Evolutionary conservation across 352 stramenopile species (phyloP), one percentile per base, ranked within the genome.

Genomic region (Globisporangium spiculum): DNA sequence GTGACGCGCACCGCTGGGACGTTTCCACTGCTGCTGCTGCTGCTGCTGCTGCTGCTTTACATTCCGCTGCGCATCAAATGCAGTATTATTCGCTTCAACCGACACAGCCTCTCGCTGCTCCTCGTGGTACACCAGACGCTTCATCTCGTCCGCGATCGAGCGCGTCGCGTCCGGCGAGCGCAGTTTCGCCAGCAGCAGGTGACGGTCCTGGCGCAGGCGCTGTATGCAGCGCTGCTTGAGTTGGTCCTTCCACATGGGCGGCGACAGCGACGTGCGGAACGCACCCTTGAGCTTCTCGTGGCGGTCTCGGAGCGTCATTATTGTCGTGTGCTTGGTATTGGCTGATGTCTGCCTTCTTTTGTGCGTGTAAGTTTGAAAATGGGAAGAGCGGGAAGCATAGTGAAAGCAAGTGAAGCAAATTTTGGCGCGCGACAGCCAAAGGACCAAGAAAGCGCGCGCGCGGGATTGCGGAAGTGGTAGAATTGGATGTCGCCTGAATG

Each of bases 241-340:
- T 66, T 92, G 82, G 60, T 90, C 82, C 68, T 94, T 94, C 79
- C 84, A 91, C 61, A 77, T 67, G 6, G 80, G 84, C n/a, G 84
- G 84, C 44, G 84, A 91, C 54, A 92, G 71, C 55, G 77, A 90
- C 64, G 72, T 65, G 55, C 75, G 78, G 64, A 75, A 78, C 32
- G 55, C 9, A 22, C 64, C 65, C 58, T 75, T 75, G 26, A 77
- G 64, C 41, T 60, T 46, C 38, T 61, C 59, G 38, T 60, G 68
- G 50, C 56, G 68, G 7, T 72, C 65, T 22, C 60, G 57, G 9
- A 70, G 57, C 27, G 58, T 60, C 66, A 70, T 70, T 8, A 22
- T 60, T 14, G 27, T 54, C 20, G 54, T 60, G 27, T 18, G 14
- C 1, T 18, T 20, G 26, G 27, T 20, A 18, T 7, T 18, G 36